Conservation (phyloP, 164 flowering plant genomes). For the Tetrastigma voinierianum region DNA sequence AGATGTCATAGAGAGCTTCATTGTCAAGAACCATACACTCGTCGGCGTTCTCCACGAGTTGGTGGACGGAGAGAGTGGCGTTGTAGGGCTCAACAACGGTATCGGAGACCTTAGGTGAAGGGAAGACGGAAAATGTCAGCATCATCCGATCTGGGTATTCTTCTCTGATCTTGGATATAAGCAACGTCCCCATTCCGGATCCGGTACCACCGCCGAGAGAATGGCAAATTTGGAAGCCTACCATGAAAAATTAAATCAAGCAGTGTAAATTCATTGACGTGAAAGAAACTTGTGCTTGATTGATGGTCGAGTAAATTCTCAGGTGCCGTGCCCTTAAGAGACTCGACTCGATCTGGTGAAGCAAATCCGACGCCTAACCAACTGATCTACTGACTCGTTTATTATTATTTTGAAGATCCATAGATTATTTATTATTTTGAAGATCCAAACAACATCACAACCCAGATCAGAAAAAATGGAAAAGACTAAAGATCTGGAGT, state of each 20-base stretch:
- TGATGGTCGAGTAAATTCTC: too few species aligned
- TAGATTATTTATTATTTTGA: too few species aligned
- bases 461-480: background rate
- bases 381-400: too few species aligned
- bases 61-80: conserved; percentile 74
- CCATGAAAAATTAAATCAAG: background rate
- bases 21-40: conserved; percentile 77
- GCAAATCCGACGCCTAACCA: too few species aligned
- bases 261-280: too few species aligned
- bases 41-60: conserved; percentile 65
- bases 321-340: too few species aligned
- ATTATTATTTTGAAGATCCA: too few species aligned
- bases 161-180: conserved; percentile 61
- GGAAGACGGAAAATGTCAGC: conserved; percentile 66
- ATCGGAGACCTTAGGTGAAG: conserved; percentile 70
- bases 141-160: conserved; percentile 72
- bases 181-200: conserved; percentile 66
- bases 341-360: too few species aligned
- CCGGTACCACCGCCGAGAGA: conserved; percentile 75
- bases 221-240: conserved; percentile 65
- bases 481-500: conserved; percentile 5
- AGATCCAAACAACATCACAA: too few species aligned
- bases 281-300: too few species aligned
- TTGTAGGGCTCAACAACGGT: conserved; percentile 74
- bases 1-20: conserved; percentile 71